Percentiles rank a stretch among this genome's conserved stretches.
These are phyloP conservation scores for Tolypocladium cylindrosporum DNA, from an alignment of 2,329 filamentous ascomycete species.

Conservation along the genomic window DNA sequence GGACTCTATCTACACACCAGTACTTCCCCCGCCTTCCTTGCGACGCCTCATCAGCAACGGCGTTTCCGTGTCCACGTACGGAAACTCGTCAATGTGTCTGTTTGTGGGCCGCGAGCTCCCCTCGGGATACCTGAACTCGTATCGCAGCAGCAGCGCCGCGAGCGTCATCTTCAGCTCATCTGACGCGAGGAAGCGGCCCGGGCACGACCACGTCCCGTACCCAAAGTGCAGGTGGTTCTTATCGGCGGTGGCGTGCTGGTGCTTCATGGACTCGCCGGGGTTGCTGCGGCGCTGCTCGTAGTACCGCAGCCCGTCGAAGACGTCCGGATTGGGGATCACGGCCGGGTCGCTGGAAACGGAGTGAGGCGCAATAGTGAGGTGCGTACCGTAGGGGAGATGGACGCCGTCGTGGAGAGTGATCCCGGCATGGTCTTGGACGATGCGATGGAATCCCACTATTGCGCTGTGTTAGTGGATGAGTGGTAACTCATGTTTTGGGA, in stretches of 20 bases:
- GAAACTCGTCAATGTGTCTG: slow-evolving; percentile 5
- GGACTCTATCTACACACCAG: background rate
- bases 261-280: slow-evolving; percentile 1
- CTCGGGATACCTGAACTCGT: slow-evolving; percentile 3
- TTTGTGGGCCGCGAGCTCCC: slow-evolving; percentile 1
- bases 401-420: slow-evolving; percentile 6
- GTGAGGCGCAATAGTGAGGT: slow-evolving; percentile 2
- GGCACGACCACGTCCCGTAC: slow-evolving; percentile 6
- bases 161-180: slow-evolving; percentile 6
- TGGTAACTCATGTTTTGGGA: background rate
- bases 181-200: slow-evolving; percentile 7
- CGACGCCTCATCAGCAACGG: slow-evolving; percentile 4
- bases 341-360: slow-evolving; percentile 2
- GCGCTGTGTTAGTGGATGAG: background rate
- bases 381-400: slow-evolving; percentile 3
- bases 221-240: slow-evolving; percentile 7
- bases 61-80: slow-evolving; percentile 1
- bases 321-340: background rate
- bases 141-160: slow-evolving; percentile 2
- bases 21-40: background rate
- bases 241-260: slow-evolving; percentile 7
- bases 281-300: slow-evolving; percentile 2
- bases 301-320: slow-evolving; percentile 6
- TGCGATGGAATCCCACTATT: slow-evolving; percentile 5
- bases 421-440: slow-evolving; percentile 4